Base-by-base conservation (phyloP, 176 grass and related monocot species). In the Oryza meridionalis region DNA sequence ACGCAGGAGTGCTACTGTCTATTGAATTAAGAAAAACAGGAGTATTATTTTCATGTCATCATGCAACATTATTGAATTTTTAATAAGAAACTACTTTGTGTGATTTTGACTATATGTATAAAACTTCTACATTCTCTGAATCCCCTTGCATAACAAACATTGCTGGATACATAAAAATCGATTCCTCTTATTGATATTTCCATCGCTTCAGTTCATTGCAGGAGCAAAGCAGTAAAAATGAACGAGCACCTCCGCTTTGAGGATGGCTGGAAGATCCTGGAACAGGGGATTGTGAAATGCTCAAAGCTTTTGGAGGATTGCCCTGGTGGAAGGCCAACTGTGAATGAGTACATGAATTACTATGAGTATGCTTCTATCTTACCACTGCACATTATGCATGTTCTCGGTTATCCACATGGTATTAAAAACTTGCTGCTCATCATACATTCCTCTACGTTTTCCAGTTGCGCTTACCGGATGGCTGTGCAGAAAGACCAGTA, bases 201-300 rank as follows among this genome's bases (percentile, higher is more conserved):
- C 35, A 37, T 37, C 1, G 35, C 22, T 76, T 67, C 76, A 89
- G 76, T 42, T 69, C 71, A 81, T 61, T 16, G 49, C 64, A 35
- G 50, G 73, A 86, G 19, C 65, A 70, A 75, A 74, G 38, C 31
- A 31, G 61, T 69, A 63, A 75, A 65, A 84, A 90, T 90, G 84
- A 84, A 33, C 21, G 3, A 4, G 0, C 88, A 90, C 69, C 27
- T 90, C 59, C 84, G 31, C 75, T 90, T 90, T 51, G 84, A 87
- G 69, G 88, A 90, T 75, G 88, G 88, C n/a, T 90, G 88, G 88
- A 87, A 46, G 70, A 75, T 90, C 84, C 84, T 90, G 51, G 80
- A 90, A 80, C 84, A 84, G 64, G 89, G 84, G 24, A 90, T 90
- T 44, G 49, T 90, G 55, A 90, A 86, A 68, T 90, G 89, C 69